phyloP scores from a whole-genome alignment of 495 filamentous ascomycete genomes.

The Penicillium bialowiezense region DNA sequence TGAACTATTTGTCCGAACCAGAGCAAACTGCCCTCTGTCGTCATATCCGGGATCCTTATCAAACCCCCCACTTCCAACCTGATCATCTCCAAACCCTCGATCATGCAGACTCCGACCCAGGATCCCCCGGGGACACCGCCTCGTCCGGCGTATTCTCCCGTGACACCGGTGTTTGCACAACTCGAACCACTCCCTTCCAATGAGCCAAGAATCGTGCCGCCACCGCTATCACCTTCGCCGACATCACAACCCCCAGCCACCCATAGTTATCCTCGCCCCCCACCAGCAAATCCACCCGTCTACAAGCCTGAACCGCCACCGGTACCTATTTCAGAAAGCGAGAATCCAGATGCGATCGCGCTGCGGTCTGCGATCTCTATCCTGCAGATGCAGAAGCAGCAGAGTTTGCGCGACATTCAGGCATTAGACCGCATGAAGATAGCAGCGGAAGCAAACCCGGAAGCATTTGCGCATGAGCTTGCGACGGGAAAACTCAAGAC shows the following conservation, averaged over 20 bases:
- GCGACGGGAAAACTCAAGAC: conserved; percentile 49
- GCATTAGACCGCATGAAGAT: conserved; percentile 60
- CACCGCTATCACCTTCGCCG: conserved; percentile 31
- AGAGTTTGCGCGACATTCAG: conserved; percentile 67
- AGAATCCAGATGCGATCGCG: conserved; percentile 82
- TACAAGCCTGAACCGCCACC: conserved; percentile 50
- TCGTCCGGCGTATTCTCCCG: conserved; percentile 46
- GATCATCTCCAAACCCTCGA: not conserved
- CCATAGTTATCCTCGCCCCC: conserved; percentile 11
- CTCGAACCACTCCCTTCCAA: conserved; percentile 34
- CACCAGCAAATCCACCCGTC: conserved; percentile 20
- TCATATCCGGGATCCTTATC: conserved; percentile 11
- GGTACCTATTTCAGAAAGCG: conserved; percentile 68
- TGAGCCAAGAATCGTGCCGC: conserved; percentile 35
- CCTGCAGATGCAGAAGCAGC: conserved; percentile 77
- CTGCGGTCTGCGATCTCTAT: conserved; percentile 76
- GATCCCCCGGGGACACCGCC: conserved; percentile 41
- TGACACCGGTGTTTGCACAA: conserved; percentile 44
- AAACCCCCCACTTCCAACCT: conserved; percentile 1
- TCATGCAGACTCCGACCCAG: conserved; percentile 9
- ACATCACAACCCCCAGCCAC: conserved; percentile 17
- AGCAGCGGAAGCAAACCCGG: conserved; percentile 64
- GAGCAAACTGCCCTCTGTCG: conserved; percentile 8
- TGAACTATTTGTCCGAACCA: not conserved
- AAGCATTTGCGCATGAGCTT: conserved; percentile 63